A percentile compares a stretch with the other conserved stretches of the same genome.
These are phyloP conservation scores for Bocquillonia castaneifolia DNA, from an alignment of 441 rosid genomes.

Conservation along the genomic window DNA sequence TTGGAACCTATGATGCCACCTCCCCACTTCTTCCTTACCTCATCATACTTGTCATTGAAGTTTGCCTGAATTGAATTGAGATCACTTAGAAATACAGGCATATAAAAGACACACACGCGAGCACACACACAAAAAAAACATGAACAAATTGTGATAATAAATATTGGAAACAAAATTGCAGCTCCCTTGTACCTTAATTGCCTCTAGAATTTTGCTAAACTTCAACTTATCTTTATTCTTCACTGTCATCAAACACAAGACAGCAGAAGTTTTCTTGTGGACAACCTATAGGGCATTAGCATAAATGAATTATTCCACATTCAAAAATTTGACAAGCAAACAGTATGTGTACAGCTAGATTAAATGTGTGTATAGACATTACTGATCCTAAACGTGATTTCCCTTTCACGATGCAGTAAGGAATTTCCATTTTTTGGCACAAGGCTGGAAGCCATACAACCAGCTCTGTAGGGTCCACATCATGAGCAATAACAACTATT, in stretches of 20 bases:
- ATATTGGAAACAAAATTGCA: too few species aligned
- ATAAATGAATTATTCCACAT: too few species aligned
- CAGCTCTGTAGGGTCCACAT: conserved; percentile 82
- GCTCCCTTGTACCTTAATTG: conserved; percentile 62
- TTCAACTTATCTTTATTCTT: conserved; percentile 82
- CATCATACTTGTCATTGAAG: conserved; percentile 86
- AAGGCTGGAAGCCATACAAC: conserved; percentile 87
- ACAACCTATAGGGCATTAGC: too few species aligned
- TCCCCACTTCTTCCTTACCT: conserved; percentile 89
- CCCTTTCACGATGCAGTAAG: conserved; percentile 87
- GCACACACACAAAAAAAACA: too few species aligned
- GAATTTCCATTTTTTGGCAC: conserved; percentile 85
- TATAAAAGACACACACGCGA: background rate
- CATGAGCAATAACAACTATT: conserved; percentile 79
- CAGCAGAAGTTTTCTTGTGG: conserved; percentile 83
- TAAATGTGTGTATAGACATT: background rate
- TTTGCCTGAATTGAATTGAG: conserved; percentile 43
- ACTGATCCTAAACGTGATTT: conserved; percentile 84
- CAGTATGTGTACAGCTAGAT: too few species aligned
- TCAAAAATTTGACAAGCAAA: too few species aligned
- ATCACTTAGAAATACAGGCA: background rate
- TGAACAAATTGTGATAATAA: too few species aligned
- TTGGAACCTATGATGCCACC: conserved; percentile 94
- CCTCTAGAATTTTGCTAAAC: conserved; percentile 75
- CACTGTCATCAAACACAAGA: conserved; percentile 71